Conservation (phyloP, 495 filamentous ascomycete species). For the Clohesyomyces aquaticus region DNA sequence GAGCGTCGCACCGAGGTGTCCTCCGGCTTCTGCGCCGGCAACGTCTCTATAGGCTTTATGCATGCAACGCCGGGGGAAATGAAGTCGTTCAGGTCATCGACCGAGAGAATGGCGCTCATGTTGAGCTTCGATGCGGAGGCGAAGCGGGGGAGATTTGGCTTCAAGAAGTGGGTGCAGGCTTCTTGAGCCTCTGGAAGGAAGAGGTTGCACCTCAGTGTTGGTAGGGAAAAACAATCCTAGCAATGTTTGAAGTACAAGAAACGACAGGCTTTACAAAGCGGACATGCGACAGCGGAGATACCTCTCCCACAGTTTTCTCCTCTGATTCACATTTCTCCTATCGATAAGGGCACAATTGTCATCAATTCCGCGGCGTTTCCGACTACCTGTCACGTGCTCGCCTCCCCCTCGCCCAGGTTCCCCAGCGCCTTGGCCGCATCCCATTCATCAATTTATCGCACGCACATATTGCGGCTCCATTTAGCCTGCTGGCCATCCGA, state of each 20-base stretch:
- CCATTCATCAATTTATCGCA: constrained; percentile 24
- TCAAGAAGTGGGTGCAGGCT: background rate
- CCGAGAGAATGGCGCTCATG: constrained; percentile 96
- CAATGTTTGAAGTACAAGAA: background rate
- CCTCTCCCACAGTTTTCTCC: constrained; percentile 6
- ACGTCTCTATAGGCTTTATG: constrained; percentile 94
- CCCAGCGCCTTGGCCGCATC: constrained; percentile 21
- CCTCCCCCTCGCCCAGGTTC: constrained; percentile 7
- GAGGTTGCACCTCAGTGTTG: background rate
- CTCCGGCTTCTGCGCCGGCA: constrained; percentile 61
- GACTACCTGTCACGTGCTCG: background rate
- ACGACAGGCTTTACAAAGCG: constrained; percentile 1
- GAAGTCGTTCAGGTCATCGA: constrained; percentile 97
- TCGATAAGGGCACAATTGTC: constrained; percentile 27
- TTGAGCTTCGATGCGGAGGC: constrained; percentile 20
- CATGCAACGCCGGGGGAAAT: constrained; percentile 96
- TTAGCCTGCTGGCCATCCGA: constrained; percentile 36
- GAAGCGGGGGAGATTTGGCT: background rate
- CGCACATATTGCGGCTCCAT: constrained; percentile 37
- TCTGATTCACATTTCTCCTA: constrained; percentile 24
- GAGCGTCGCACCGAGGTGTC: constrained; percentile 32
- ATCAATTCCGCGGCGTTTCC: constrained; percentile 30
- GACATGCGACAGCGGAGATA: background rate
- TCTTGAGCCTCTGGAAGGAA: constrained; percentile 1
- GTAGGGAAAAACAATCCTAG: background rate